Evolutionary conservation across 1,139 yeast genomes (phyloP).

Genomic region (Blastobotrys arbuscula): DNA sequence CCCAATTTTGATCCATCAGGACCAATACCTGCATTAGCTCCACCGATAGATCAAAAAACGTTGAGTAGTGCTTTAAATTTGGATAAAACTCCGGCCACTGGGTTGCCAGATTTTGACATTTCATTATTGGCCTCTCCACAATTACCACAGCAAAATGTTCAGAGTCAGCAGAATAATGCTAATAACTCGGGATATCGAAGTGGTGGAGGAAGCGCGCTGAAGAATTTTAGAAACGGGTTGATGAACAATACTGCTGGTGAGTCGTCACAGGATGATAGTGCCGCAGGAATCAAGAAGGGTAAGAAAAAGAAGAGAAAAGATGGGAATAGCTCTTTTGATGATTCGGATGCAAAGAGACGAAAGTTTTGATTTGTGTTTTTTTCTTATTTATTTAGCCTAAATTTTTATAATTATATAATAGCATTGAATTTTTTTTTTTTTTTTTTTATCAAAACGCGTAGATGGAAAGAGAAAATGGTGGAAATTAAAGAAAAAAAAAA

Average conservation of each 20-base stretch:
- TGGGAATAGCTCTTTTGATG: neutral
- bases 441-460: neutral
- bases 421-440: neutral
- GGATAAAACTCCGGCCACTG: constrained; percentile 63
- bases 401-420: neutral
- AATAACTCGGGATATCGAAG: neutral
- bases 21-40: constrained; percentile 23
- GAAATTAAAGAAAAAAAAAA: too few relatives aligned
- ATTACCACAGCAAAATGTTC: neutral
- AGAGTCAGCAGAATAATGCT: constrained; percentile 4
- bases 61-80: constrained; percentile 52
- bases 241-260: constrained; percentile 6
- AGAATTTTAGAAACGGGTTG: constrained; percentile 9
- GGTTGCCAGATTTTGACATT: constrained; percentile 75
- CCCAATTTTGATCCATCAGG: constrained; percentile 22
- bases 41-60: constrained; percentile 44
- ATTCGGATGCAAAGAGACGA: constrained; percentile 7
- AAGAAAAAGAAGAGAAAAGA: constrained; percentile 9
- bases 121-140: constrained; percentile 25
- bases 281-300: constrained; percentile 1
- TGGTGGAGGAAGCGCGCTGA: neutral
- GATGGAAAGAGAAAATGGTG: neutral
- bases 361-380: neutral
- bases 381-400: neutral
- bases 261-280: constrained; percentile 9